Conservation (phyloP, 352 stramenopile species). For the Phytophthora ramorum region DNA sequence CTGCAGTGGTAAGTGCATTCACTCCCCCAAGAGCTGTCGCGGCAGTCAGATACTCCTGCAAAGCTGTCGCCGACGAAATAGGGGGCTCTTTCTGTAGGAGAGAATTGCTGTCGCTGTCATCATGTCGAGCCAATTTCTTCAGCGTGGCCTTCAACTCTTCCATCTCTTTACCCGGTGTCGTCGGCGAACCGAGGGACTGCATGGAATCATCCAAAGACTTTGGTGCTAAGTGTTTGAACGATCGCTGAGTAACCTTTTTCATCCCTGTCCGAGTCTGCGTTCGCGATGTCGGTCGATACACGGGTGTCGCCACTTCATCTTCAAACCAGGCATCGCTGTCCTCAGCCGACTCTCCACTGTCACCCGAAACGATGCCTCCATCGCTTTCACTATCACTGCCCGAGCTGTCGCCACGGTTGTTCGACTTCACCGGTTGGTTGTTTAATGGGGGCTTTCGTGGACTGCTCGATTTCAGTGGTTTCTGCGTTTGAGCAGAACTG, state of each 20-base stretch:
- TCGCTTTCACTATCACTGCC: constrained; percentile 30
- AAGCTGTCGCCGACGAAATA: constrained; percentile 20
- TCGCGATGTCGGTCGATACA: constrained; percentile 12
- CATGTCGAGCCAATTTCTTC: constrained; percentile 58
- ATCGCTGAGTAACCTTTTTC: constrained; percentile 3
- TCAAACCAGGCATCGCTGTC: constrained; percentile 19
- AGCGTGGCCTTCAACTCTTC: constrained; percentile 77
- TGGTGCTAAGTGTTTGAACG: constrained; percentile 4
- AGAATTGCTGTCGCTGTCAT: constrained; percentile 26
- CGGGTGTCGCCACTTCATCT: constrained; percentile 1
- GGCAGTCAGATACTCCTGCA: constrained; percentile 40
- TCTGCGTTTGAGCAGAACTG: not conserved
- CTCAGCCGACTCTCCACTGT: constrained; percentile 5
- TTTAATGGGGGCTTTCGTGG: not conserved
- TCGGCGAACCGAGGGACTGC: constrained; percentile 34
- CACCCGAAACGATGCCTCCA: constrained; percentile 2
- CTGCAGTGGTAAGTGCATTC: constrained; percentile 11
- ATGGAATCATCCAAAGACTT: constrained; percentile 19
- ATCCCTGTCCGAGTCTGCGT: not conserved
- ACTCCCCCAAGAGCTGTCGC: constrained; percentile 23
- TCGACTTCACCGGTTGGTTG: constrained; percentile 15
- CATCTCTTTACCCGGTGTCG: constrained; percentile 62
- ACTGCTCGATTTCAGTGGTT: not conserved
- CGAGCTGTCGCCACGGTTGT: constrained; percentile 18
- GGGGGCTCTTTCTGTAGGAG: constrained; percentile 7